These are phyloP conservation scores for Trametes villosa DNA, from an alignment of 768 basidiomycete species.

Conservation along the genomic window DNA sequence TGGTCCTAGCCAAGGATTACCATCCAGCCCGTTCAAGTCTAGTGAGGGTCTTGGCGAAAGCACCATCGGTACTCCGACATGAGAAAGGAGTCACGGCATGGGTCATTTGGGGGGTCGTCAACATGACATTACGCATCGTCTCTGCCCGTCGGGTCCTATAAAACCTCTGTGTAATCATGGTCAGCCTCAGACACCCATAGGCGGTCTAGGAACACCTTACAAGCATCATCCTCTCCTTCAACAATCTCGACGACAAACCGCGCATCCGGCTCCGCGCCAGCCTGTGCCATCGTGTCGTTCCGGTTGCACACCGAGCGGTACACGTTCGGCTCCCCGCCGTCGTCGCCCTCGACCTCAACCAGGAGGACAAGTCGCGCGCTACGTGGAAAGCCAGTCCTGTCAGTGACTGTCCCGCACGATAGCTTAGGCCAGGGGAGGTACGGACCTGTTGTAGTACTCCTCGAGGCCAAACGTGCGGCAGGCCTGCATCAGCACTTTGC, in stretches of 20 bases:
- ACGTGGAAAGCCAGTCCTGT: no score
- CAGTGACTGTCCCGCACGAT: no score
- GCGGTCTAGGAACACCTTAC: neutral
- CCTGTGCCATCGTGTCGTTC: constrained; percentile 25
- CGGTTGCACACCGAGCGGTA: constrained; percentile 18
- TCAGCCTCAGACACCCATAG: neutral
- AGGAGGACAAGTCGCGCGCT: constrained; percentile 21
- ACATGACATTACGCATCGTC: no score
- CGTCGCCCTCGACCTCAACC: constrained; percentile 18
- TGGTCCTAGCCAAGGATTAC: no score
- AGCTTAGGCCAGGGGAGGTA: neutral
- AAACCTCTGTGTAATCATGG: neutral
- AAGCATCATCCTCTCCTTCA: constrained; percentile 1
- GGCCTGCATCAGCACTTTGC: constrained; percentile 45
- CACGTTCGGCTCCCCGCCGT: constrained; percentile 18
- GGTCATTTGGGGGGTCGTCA: no score
- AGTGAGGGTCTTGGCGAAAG: no score
- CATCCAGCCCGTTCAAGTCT: no score
- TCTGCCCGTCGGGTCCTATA: no score
- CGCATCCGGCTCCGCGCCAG: constrained; percentile 22
- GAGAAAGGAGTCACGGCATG: no score
- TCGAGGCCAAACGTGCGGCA: constrained; percentile 46
- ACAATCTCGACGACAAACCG: constrained; percentile 23
- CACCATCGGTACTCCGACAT: no score
- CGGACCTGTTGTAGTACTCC: constrained; percentile 23